phyloP scores from a whole-genome alignment of 306 rosid genomes.

The Begonia masoniana region DNA sequence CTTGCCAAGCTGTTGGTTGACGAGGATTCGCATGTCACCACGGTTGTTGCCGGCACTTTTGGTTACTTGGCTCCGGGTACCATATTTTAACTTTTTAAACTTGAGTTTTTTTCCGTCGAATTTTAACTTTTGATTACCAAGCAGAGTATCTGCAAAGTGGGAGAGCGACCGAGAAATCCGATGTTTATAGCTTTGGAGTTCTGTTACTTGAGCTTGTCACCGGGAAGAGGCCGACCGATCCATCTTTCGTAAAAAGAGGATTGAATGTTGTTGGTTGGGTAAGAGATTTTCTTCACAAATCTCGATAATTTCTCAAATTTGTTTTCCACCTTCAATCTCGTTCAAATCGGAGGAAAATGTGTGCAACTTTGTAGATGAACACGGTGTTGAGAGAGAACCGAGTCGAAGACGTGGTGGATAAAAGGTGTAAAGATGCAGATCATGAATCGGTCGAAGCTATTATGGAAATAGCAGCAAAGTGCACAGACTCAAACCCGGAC shows the following conservation, averaged over 20 bases:
- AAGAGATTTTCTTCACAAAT: slow-evolving; percentile 28
- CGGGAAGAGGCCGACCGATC: slow-evolving; percentile 96
- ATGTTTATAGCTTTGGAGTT: slow-evolving; percentile 93
- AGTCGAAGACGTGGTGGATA: slow-evolving; percentile 63
- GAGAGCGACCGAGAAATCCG: slow-evolving; percentile 88
- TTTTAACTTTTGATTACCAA: background rate
- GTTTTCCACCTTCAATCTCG: background rate
- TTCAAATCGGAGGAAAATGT: background rate
- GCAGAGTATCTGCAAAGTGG: slow-evolving; percentile 94
- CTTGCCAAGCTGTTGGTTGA: slow-evolving; percentile 91
- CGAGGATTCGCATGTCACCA: slow-evolving; percentile 87
- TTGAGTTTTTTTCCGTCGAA: background rate
- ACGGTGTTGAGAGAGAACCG: slow-evolving; percentile 51
- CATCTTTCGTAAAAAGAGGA: slow-evolving; percentile 71
- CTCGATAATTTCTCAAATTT: background rate
- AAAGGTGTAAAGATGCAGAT: slow-evolving; percentile 54
- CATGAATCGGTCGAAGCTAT: slow-evolving; percentile 58
- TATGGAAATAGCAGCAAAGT: slow-evolving; percentile 70
- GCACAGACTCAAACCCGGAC: slow-evolving; percentile 75
- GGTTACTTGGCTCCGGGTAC: slow-evolving; percentile 96
- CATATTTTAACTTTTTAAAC: background rate
- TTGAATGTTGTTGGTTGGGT: slow-evolving; percentile 98
- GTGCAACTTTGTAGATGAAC: slow-evolving; percentile 44
- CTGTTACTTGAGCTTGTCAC: slow-evolving; percentile 91
- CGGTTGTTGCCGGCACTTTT: slow-evolving; percentile 97